phyloP scores from a whole-genome alignment of 768 basidiomycete species.

The Mycena polygramma region DNA sequence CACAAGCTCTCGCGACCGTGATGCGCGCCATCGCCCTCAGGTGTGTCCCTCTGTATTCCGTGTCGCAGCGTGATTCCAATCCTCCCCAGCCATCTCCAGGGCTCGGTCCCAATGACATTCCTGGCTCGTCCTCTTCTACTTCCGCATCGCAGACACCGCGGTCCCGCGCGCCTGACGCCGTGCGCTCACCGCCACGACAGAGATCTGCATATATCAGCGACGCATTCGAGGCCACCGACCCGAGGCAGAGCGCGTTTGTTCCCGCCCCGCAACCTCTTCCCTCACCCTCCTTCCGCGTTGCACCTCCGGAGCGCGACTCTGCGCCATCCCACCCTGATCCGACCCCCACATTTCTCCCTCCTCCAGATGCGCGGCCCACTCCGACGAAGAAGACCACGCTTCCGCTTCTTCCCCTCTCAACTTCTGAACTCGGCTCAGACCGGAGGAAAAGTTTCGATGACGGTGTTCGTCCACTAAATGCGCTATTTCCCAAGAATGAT shows the following conservation, averaged over 20 bases:
- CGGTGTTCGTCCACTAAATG: constrained; percentile 57
- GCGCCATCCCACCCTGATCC: neutral
- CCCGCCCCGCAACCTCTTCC: constrained; percentile 44
- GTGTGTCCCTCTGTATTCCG: constrained; percentile 50
- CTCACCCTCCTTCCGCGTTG: constrained; percentile 58
- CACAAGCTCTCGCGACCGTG: constrained; percentile 57
- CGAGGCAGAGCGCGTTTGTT: constrained; percentile 38
- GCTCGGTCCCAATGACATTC: constrained; percentile 20
- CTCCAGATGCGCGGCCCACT: constrained; percentile 32
- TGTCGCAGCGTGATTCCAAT: constrained; percentile 8
- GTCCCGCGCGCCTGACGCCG: constrained; percentile 28
- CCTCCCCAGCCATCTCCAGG: constrained; percentile 34
- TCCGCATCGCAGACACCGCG: constrained; percentile 25
- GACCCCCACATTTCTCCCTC: constrained; percentile 38
- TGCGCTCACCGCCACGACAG: constrained; percentile 47
- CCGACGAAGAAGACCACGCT: constrained; percentile 57
- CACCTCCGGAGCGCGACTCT: constrained; percentile 49
- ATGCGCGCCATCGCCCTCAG: constrained; percentile 52
- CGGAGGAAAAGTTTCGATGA: constrained; percentile 61
- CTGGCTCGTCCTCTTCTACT: constrained; percentile 17
- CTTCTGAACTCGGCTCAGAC: constrained; percentile 41
- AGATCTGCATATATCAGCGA: constrained; percentile 52
- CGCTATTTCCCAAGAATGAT: constrained; percentile 49
- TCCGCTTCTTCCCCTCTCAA: constrained; percentile 48
- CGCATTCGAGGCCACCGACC: constrained; percentile 49